Base-by-base conservation (phyloP, 2,329 filamentous ascomycete species). In the Endoconidiophora polonica region DNA sequence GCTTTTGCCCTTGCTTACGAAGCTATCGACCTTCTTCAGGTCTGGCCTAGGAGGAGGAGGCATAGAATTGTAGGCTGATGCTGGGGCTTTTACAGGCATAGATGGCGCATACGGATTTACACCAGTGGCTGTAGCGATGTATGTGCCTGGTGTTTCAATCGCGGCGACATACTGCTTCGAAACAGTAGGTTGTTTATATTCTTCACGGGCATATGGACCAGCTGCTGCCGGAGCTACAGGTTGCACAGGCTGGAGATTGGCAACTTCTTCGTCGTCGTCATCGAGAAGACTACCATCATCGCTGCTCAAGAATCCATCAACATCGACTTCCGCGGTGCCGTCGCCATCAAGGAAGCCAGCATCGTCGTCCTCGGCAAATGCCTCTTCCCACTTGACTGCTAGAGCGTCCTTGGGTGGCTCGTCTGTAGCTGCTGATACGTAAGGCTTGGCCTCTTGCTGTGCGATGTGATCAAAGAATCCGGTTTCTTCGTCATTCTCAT, bases 281-380 rank as follows among this genome's bases (percentile, higher is more conserved):
- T 94, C 81, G 7, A 95, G 67, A 54, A 95, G 83, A 0, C 86
- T 87, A 59, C 88, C 83, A 56, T 85, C 84, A 61, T 94, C 88
- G 56, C 88, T 88, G 43, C 83, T 78, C 55, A 88, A 79, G 56
- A 90, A 79, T 1, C 73, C 71, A 23, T 75, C 67, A 1, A 78
- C 72, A 56, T 85, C 79, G 16, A 83, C 59, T 48, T 70, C 71
- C 26, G 63, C 60, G 9, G 43, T 43, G 12, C 70, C 65, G 29
- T 85, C 77, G 7, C 77, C 75, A 2, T 79, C 62, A 10, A 84
- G 68, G 40, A 79, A 72, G 22, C 71, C 70, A 22, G 79, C 79
- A 54, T 86, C 77, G 54, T 86, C 78, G 55, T 88, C 82, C 45
- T 70, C 84, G 54, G 69, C 85, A 58, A 95, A 76, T 41, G 86